Conservation (phyloP, 768 basidiomycete species). For the Boletellus ananas region DNA sequence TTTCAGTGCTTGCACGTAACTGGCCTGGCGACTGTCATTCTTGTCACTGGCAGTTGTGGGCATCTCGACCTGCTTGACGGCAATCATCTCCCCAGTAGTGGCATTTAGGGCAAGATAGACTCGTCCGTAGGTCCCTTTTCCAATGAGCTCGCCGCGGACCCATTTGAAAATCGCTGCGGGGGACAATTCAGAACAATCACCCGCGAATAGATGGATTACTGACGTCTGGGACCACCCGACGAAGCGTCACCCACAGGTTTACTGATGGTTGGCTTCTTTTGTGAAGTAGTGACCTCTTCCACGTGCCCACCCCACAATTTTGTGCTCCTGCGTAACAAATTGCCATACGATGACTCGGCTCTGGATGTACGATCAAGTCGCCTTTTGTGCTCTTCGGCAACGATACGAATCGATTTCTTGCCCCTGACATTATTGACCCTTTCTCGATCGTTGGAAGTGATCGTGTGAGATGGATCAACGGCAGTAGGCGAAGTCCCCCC, state of each 20-base stretch:
- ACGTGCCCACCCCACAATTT: constrained; percentile 93
- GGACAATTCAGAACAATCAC: constrained; percentile 14
- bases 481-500: constrained; percentile 76
- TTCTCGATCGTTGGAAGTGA: constrained; percentile 31
- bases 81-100: constrained; percentile 97
- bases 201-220: constrained; percentile 30
- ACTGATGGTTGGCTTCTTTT: constrained; percentile 45
- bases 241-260: constrained; percentile 54
- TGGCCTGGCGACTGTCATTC: constrained; percentile 78
- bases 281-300: constrained; percentile 86
- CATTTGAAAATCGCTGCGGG: constrained; percentile 86
- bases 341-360: constrained; percentile 48
- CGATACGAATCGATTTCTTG: constrained; percentile 90
- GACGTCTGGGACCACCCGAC: constrained; percentile 64
- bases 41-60: constrained; percentile 90
- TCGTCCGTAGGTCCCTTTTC: constrained; percentile 93
- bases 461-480: constrained; percentile 46
- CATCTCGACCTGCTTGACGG: constrained; percentile 98
- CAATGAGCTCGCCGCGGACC: constrained; percentile 97
- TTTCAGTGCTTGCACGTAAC: constrained; percentile 88
- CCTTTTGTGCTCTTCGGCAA: constrained; percentile 85
- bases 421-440: constrained; percentile 49
- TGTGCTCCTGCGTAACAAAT: constrained; percentile 73
- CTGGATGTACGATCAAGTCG: constrained; percentile 68
- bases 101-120: constrained; percentile 96